Percentiles rank a stretch among this genome's conserved stretches.
Conservation (phyloP, 352 stramenopile species). For the Phytophthora fragariae region DNA sequence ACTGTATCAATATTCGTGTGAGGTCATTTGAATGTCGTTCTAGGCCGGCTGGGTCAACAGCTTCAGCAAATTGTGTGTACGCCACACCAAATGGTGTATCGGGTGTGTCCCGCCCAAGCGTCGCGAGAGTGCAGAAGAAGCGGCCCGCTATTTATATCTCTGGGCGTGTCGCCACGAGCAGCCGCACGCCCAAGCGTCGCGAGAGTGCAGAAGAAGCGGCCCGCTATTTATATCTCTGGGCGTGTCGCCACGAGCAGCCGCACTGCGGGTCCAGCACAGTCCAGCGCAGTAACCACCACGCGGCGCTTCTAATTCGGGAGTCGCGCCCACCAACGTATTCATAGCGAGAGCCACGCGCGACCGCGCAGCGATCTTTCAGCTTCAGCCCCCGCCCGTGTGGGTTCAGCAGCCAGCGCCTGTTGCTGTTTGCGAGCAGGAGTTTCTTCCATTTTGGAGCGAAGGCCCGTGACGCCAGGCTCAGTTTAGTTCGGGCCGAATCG, state of each 20-base stretch:
- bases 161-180: slow-evolving; percentile 12
- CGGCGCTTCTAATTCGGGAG: slow-evolving; percentile 14
- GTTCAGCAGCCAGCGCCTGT: slow-evolving; percentile 32
- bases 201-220: slow-evolving; percentile 10
- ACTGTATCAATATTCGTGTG: no score
- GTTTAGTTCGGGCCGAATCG: slow-evolving; percentile 28
- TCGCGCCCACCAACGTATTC: background rate
- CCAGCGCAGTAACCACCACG: slow-evolving; percentile 14
- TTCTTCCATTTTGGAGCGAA: slow-evolving; percentile 45
- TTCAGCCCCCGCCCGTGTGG: slow-evolving; percentile 5
- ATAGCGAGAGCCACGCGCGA: background rate
- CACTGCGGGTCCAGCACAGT: slow-evolving; percentile 3
- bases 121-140: slow-evolving; percentile 13
- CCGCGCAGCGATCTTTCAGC: slow-evolving; percentile 31
- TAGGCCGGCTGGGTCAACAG: no score
- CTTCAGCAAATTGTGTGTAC: no score
- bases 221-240: slow-evolving; percentile 11
- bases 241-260: slow-evolving; percentile 16
- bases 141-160: slow-evolving; percentile 14
- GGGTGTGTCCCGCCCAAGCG: background rate
- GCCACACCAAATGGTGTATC: no score
- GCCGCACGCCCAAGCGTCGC: slow-evolving; percentile 9
- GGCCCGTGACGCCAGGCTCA: slow-evolving; percentile 34
- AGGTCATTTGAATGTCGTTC: no score
- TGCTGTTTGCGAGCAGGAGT: slow-evolving; percentile 27